Conservation (phyloP, 768 basidiomycete species). For the Coprinellus aureogranulatus region DNA sequence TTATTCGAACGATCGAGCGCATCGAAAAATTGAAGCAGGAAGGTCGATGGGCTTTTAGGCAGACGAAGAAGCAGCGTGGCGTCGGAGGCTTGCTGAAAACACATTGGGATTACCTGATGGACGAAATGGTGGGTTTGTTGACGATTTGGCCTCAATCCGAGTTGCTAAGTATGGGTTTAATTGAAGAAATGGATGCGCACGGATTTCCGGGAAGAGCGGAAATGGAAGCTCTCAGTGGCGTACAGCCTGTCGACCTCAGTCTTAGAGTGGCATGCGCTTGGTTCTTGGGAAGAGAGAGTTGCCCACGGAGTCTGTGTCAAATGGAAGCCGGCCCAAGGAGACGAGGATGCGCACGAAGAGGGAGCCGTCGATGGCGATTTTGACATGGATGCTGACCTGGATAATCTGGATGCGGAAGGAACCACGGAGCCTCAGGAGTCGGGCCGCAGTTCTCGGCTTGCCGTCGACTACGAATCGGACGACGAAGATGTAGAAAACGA, state of each 20-base stretch:
- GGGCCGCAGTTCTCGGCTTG: conserved; percentile 33
- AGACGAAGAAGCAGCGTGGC: conserved; percentile 90
- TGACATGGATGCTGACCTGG: conserved; percentile 26
- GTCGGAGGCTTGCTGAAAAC: conserved; percentile 73
- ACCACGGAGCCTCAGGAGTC: conserved; percentile 14
- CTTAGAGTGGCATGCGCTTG: conserved; percentile 83
- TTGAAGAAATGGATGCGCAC: conserved; percentile 97
- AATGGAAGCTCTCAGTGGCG: conserved; percentile 87
- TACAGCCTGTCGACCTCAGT: conserved; percentile 79
- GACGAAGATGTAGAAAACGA: conserved; percentile 72
- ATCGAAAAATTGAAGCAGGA: conserved; percentile 80
- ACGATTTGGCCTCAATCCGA: not conserved
- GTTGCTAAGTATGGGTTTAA: conserved; percentile 9
- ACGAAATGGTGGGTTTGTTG: conserved; percentile 78
- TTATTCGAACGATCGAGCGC: conserved; percentile 77
- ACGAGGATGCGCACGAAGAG: too few relatives aligned
- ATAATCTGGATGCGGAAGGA: conserved; percentile 27
- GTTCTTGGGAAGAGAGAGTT: conserved; percentile 60
- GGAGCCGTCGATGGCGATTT: conserved; percentile 31
- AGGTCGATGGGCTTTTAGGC: conserved; percentile 87
- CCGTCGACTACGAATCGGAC: conserved; percentile 59
- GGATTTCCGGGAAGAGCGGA: conserved; percentile 92
- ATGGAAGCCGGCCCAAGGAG: conserved; percentile 45
- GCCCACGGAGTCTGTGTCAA: conserved; percentile 64
- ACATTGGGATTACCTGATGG: conserved; percentile 94